These are phyloP conservation scores for Orbilia brochopaga DNA, from an alignment of 2,329 filamentous ascomycete genomes.

Conservation along the genomic window DNA sequence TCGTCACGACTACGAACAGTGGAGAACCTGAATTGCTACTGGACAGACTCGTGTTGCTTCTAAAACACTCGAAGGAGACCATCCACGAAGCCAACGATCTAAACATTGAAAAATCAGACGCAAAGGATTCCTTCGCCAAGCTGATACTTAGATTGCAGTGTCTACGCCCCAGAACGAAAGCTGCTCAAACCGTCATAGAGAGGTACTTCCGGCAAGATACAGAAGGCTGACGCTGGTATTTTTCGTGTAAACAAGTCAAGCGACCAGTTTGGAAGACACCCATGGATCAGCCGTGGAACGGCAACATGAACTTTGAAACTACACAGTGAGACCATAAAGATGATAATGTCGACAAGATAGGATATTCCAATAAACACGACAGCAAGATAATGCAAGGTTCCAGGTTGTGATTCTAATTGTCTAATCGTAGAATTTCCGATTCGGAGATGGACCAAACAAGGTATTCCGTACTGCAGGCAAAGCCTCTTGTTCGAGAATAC, in stretches of 20 bases:
- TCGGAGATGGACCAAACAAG: slow-evolving; percentile 91
- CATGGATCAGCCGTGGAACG: neutral
- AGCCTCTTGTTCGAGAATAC: slow-evolving; percentile 80
- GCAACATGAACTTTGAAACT: neutral
- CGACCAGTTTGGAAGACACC: too few relatives aligned
- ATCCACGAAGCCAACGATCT: slow-evolving; percentile 56
- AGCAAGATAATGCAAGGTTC: neutral
- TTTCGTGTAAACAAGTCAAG: neutral
- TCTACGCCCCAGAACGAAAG: slow-evolving; percentile 6
- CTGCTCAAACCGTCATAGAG: slow-evolving; percentile 25
- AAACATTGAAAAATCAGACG: slow-evolving; percentile 68
- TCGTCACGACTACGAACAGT: slow-evolving; percentile 51
- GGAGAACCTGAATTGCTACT: slow-evolving; percentile 52
- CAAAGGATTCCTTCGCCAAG: slow-evolving; percentile 71
- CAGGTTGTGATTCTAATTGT: neutral
- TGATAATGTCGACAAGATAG: neutral
- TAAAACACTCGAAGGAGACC: slow-evolving; percentile 54
- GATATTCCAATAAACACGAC: neutral
- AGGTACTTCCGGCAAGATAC: slow-evolving; percentile 52
- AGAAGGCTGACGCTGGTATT: neutral
- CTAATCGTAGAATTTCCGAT: slow-evolving; percentile 94
- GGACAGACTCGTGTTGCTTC: slow-evolving; percentile 54
- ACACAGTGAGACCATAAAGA: neutral
- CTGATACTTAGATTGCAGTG: slow-evolving; percentile 63
- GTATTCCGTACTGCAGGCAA: slow-evolving; percentile 83